Conservation (phyloP, 2,329 filamentous ascomycete genomes). For the Sporothrix protearum region DNA sequence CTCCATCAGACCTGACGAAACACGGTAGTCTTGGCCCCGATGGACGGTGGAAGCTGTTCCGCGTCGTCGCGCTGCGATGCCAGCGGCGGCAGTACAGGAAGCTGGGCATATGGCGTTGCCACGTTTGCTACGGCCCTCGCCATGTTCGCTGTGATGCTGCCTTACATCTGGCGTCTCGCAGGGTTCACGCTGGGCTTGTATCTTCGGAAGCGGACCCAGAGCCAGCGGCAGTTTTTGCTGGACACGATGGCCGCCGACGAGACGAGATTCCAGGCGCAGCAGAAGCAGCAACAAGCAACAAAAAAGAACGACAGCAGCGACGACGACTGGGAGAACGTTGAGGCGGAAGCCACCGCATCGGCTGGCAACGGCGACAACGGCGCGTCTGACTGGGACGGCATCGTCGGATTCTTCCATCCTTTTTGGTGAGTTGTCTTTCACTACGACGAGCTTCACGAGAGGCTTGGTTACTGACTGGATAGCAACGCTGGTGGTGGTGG, state of each 20-base stretch:
- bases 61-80: conserved; percentile 11
- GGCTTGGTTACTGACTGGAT: conserved; percentile 22
- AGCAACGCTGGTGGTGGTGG: conserved; percentile 95
- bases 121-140: conserved; percentile 26
- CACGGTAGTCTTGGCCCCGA: neutral
- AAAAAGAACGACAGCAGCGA: conserved; percentile 39
- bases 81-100: neutral
- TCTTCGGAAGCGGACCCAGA: conserved; percentile 60
- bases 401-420: conserved; percentile 95
- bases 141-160: conserved; percentile 36
- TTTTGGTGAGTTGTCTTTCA: conserved; percentile 67
- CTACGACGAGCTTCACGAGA: neutral
- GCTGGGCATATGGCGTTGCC: neutral
- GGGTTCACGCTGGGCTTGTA: conserved; percentile 56
- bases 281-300: conserved; percentile 19
- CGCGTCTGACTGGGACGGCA: conserved; percentile 69
- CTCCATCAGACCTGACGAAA: no score
- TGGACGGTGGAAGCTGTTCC: conserved; percentile 8
- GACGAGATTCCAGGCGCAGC: conserved; percentile 37
- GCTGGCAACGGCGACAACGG: conserved; percentile 41
- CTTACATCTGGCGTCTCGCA: conserved; percentile 38
- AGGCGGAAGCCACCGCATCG: conserved; percentile 42
- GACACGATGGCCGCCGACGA: conserved; percentile 49
- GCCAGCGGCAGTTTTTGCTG: conserved; percentile 57
- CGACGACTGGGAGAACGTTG: conserved; percentile 68